A percentile compares a stretch with the other conserved stretches of the same genome.
Evolutionary conservation across 208 protist species (phyloP).

Genomic region (Lotmaria passim): DNA sequence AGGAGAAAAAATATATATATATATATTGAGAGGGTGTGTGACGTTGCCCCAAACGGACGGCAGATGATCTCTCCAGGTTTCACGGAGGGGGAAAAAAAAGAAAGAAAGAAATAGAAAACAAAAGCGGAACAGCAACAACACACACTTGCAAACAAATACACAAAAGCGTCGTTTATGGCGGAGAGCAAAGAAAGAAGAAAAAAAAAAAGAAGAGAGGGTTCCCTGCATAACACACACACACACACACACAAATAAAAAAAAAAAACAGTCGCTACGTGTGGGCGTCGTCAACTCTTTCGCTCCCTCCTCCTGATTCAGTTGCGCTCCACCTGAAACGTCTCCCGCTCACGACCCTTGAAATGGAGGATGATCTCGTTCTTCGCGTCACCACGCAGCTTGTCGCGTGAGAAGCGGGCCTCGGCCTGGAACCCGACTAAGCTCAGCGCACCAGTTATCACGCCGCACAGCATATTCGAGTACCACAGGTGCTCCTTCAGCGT

Average conservation of each 20-base stretch:
- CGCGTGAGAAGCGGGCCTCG: constrained; percentile 81
- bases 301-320: no score
- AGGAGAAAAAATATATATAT: no score
- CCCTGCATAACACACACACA: neutral
- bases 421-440: constrained; percentile 93
- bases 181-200: constrained; percentile 1
- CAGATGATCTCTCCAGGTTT: no score
- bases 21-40: no score
- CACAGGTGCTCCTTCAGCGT: constrained; percentile 81
- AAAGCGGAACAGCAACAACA: neutral
- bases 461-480: constrained; percentile 98
- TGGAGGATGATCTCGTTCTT: constrained; percentile 89
- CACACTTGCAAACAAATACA: neutral
- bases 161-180: neutral
- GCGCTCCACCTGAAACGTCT: constrained; percentile 80
- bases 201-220: constrained; percentile 4
- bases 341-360: constrained; percentile 78
- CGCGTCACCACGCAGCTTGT: constrained; percentile 89
- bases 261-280: neutral
- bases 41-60: no score
- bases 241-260: neutral
- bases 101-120: neutral
- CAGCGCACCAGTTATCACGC: constrained; percentile 95
- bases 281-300: no score
- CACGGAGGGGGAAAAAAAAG: neutral